These are phyloP conservation scores for Aurantiochytrium sp. DNA, from an alignment of 108 stramenopile species.

Conservation along the genomic window DNA sequence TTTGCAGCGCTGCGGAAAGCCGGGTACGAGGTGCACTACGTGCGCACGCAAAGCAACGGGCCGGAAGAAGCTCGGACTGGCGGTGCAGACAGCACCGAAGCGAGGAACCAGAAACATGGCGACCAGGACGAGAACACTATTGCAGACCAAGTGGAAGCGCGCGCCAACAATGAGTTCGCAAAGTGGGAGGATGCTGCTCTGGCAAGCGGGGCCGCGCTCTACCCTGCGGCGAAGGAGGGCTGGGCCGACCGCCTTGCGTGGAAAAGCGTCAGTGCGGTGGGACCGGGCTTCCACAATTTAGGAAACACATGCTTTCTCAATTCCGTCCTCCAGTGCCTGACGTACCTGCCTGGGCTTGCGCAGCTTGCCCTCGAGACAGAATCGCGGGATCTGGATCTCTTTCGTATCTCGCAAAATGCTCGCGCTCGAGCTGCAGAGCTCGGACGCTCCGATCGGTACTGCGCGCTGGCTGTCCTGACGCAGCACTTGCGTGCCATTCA, in stretches of 20 bases:
- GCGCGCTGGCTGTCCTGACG: not conserved
- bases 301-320: constrained; percentile 97
- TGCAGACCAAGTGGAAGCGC: not conserved
- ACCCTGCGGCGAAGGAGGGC: not conserved
- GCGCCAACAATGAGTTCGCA: not conserved
- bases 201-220: not conserved
- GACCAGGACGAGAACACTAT: not conserved
- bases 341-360: constrained; percentile 72
- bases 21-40: not conserved
- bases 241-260: constrained; percentile 1
- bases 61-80: not conserved
- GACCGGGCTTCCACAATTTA: constrained; percentile 71
- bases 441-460: not conserved
- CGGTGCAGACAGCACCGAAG: not conserved
- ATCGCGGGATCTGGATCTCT: not conserved
- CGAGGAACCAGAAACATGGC: not conserved
- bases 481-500: constrained; percentile 1
- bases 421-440: not conserved
- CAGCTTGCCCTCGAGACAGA: constrained; percentile 42
- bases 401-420: not conserved
- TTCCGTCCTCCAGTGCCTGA: constrained; percentile 80
- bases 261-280: constrained; percentile 37
- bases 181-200: not conserved
- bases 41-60: not conserved
- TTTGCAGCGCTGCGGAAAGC: not conserved